Evolutionary conservation across 192 early-diverging fungal species (phyloP).

Genomic region (Chytriomyces confervae): DNA sequence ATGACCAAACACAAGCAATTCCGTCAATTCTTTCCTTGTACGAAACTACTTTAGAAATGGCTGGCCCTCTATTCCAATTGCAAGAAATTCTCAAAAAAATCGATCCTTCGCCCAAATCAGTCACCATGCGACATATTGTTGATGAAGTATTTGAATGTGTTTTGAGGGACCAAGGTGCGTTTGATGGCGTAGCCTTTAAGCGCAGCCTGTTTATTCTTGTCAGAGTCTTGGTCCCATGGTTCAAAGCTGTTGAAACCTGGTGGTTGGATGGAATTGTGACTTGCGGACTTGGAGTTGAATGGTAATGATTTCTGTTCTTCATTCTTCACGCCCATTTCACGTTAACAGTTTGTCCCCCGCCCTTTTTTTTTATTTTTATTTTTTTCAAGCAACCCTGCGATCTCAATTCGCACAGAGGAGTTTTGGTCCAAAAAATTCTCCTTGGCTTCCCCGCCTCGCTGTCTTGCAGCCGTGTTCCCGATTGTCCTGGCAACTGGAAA

Average conservation of each 20-base stretch:
- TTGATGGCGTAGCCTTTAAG: neutral
- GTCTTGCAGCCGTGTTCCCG: neutral
- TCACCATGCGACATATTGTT: neutral
- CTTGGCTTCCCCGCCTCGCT: no score
- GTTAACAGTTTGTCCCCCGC: no score
- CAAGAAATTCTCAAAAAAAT: neutral
- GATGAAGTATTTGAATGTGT: neutral
- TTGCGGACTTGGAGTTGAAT: neutral
- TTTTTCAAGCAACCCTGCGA: neutral
- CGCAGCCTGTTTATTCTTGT: neutral
- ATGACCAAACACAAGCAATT: neutral
- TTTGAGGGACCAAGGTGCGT: slow-evolving; percentile 4
- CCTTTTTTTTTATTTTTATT: neutral
- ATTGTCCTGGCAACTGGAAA: slow-evolving; percentile 17
- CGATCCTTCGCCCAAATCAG: neutral
- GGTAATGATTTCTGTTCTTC: neutral
- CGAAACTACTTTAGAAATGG: neutral
- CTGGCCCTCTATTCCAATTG: neutral
- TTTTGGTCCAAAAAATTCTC: slow-evolving; percentile 15
- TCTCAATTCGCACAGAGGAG: neutral
- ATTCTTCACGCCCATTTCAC: neutral
- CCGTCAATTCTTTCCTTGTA: slow-evolving; percentile 4
- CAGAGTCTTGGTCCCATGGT: slow-evolving; percentile 19
- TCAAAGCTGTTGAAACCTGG: slow-evolving; percentile 20
- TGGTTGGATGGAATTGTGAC: slow-evolving; percentile 22